phyloP scores from a whole-genome alignment of 768 basidiomycete genomes.

The Rhodotorula paludigena region DNA sequence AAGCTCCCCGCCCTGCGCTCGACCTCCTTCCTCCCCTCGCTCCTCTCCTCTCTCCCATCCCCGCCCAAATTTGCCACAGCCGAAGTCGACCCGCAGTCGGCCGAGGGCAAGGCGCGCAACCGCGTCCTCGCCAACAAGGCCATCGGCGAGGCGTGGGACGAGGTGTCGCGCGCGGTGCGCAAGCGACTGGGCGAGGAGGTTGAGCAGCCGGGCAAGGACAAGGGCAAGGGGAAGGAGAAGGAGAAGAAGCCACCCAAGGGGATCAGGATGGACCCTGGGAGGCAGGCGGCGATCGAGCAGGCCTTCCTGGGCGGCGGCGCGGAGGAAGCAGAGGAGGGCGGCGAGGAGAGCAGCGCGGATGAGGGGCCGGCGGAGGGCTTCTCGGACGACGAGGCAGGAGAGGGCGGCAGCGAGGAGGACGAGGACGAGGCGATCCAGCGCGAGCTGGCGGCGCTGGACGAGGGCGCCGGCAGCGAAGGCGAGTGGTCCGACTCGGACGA shows the following conservation, averaged over 20 bases:
- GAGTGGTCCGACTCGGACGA: constrained; percentile 29
- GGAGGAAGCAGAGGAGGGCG: constrained; percentile 3
- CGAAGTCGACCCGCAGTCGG: constrained; percentile 10
- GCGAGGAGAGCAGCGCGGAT: constrained; percentile 16
- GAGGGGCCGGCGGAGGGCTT: constrained; percentile 14
- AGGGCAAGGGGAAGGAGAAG: constrained; percentile 2
- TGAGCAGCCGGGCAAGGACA: background rate
- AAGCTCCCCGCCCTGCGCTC: constrained; percentile 26
- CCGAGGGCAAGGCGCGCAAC: constrained; percentile 38
- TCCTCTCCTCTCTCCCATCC: constrained; percentile 20
- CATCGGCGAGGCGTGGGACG: constrained; percentile 32
- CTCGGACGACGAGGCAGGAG: background rate
- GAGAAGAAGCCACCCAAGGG: constrained; percentile 10
- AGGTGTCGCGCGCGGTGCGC: constrained; percentile 25
- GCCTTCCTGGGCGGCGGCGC: background rate
- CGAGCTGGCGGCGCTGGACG: constrained; percentile 23
- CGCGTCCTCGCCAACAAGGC: constrained; percentile 38
- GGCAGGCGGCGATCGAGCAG: constrained; percentile 19
- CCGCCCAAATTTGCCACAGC: background rate
- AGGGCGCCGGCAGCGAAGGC: constrained; percentile 20
- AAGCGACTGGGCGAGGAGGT: constrained; percentile 31
- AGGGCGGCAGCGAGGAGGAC: background rate
- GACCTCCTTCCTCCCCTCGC: constrained; percentile 11
- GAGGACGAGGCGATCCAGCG: constrained; percentile 31
- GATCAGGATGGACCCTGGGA: constrained; percentile 16